Evolutionary conservation across 352 stramenopile species (phyloP).

Genomic region (Phytopythium montanum): DNA sequence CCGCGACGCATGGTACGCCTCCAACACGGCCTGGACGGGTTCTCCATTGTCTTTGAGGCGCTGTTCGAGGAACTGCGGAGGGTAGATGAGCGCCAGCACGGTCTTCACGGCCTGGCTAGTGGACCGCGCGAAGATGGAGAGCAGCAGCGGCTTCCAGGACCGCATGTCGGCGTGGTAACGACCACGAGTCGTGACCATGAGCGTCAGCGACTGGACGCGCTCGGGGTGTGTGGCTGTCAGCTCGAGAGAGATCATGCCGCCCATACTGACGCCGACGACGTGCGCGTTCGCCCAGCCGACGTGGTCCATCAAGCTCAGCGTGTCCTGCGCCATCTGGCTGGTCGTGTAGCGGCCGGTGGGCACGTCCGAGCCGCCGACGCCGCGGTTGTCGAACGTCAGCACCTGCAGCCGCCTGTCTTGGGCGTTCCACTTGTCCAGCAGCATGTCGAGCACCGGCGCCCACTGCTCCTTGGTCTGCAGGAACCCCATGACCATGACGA

Average conservation of each 20-base stretch:
- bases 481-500: constrained; percentile 44
- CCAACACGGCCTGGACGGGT: constrained; percentile 27
- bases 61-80: constrained; percentile 26
- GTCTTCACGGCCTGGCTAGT: constrained; percentile 22
- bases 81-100: constrained; percentile 36
- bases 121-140: constrained; percentile 30
- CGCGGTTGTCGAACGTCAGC: constrained; percentile 49
- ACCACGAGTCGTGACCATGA: constrained; percentile 37
- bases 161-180: constrained; percentile 24
- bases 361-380: constrained; percentile 31
- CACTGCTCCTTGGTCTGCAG: constrained; percentile 41
- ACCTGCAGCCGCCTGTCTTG: constrained; percentile 23
- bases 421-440: constrained; percentile 28
- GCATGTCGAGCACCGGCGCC: constrained; percentile 28
- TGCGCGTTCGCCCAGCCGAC: constrained; percentile 37
- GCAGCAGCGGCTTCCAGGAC: constrained; percentile 21
- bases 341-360: constrained; percentile 39
- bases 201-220: constrained; percentile 32
- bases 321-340: constrained; percentile 45
- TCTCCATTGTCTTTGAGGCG: constrained; percentile 24
- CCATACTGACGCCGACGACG: constrained; percentile 30
- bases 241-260: constrained; percentile 45
- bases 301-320: constrained; percentile 32
- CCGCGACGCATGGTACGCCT: constrained; percentile 28
- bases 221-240: constrained; percentile 22